Evolutionary conservation across 495 filamentous ascomycete species (phyloP).

Genomic region (Apodospora peruviana): DNA sequence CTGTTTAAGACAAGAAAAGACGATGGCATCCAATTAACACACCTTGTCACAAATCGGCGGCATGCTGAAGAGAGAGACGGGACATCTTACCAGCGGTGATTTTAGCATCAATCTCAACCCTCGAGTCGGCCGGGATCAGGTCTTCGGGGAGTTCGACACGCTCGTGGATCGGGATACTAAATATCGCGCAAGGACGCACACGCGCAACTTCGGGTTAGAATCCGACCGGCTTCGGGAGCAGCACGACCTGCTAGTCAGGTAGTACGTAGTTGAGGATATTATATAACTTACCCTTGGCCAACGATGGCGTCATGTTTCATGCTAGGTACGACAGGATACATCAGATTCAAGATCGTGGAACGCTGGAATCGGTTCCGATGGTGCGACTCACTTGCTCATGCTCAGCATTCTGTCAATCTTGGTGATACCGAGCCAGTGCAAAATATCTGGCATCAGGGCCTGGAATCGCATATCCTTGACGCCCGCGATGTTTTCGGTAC

Average conservation of each 20-base stretch:
- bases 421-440: conserved; percentile 97
- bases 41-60: no score
- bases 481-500: conserved; percentile 94
- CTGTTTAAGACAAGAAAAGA: no score
- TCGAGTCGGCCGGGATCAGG: conserved; percentile 89
- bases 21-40: no score
- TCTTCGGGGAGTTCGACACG: conserved; percentile 90
- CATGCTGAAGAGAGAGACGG: no score
- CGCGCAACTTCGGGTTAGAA: no score
- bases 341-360: conserved; percentile 13
- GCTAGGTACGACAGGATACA: conserved; percentile 33
- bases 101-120: conserved; percentile 98
- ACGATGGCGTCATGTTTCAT: conserved; percentile 99
- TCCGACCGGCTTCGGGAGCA: not conserved
- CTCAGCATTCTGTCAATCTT: conserved; percentile 98
- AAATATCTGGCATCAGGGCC: conserved; percentile 97
- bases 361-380: not conserved
- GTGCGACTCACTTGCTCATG: conserved; percentile 79
- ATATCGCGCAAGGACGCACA: not conserved
- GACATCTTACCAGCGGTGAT: conserved; percentile 84
- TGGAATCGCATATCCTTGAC: conserved; percentile 99
- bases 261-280: conserved; percentile 5
- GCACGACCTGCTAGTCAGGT: conserved; percentile 3
- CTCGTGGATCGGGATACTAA: conserved; percentile 81
- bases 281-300: conserved; percentile 63